Conservation (phyloP, 1,139 yeast species). For the Magnusiomyces tetraspermus region DNA sequence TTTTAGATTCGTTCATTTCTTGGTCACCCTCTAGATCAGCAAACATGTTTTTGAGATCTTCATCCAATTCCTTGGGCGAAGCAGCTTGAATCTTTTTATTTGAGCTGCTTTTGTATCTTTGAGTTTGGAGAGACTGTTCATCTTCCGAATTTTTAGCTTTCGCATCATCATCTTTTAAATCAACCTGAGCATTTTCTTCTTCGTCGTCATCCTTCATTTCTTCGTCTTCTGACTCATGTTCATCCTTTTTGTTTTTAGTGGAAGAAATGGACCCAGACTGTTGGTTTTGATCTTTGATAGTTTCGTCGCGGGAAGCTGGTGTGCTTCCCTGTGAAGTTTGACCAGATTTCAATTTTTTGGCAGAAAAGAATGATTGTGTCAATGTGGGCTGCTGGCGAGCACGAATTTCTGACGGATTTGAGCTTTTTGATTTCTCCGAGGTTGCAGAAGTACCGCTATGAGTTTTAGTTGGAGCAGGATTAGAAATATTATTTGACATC, state of each 20-base stretch:
- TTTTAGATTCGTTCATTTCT: no score
- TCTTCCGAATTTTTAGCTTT: no score
- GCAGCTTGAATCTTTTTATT: no score
- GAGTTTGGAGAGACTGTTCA: not conserved
- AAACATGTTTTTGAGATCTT: constrained; percentile 12
- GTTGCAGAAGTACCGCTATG: not conserved
- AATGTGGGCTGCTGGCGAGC: not conserved
- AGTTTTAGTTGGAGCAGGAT: no score
- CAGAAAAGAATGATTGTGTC: constrained; percentile 1
- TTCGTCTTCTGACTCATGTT: not conserved
- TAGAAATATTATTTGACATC: not conserved
- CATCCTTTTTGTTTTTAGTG: not conserved
- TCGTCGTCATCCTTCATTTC: constrained; percentile 6
- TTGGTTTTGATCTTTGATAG: not conserved
- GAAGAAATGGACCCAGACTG: no score
- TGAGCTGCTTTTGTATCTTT: no score
- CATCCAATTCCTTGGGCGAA: not conserved
- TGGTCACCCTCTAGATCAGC: constrained; percentile 7
- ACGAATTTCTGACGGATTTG: no score
- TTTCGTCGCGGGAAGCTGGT: not conserved
- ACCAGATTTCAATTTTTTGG: not conserved
- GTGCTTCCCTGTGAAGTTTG: not conserved
- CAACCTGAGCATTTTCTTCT: constrained; percentile 1
- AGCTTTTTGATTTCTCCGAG: not conserved
- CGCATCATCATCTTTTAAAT: not conserved